phyloP scores from a whole-genome alignment of 129 eudicot species.

The Flaveria robusta region DNA sequence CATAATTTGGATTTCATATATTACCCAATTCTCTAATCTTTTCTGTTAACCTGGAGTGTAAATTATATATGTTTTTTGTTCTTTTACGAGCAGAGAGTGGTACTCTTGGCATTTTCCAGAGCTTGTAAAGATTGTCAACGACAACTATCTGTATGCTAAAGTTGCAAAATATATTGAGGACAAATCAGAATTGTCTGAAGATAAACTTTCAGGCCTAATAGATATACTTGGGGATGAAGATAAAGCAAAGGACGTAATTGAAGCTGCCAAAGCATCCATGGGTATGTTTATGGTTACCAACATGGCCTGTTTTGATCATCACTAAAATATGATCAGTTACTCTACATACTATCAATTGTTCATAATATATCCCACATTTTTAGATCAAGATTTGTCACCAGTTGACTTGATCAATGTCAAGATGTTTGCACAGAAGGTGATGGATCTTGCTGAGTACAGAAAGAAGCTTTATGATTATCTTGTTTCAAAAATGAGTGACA shows the following conservation, averaged over 20 bases:
- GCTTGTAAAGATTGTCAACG: slow-evolving; percentile 86
- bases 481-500: slow-evolving; percentile 86
- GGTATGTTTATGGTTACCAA: slow-evolving; percentile 47
- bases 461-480: slow-evolving; percentile 86
- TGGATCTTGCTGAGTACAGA: slow-evolving; percentile 91
- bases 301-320: background rate
- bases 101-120: slow-evolving; percentile 98
- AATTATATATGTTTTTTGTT: background rate
- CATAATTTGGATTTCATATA: background rate
- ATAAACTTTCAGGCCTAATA: slow-evolving; percentile 55
- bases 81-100: slow-evolving; percentile 69
- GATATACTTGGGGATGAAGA: slow-evolving; percentile 92
- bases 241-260: slow-evolving; percentile 93
- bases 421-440: slow-evolving; percentile 85
- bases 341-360: background rate
- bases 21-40: background rate
- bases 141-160: slow-evolving; percentile 92
- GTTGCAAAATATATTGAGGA: slow-evolving; percentile 71
- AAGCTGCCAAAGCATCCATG: slow-evolving; percentile 98
- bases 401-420: slow-evolving; percentile 85
- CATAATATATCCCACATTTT: background rate
- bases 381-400: slow-evolving; percentile 88
- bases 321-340: background rate
- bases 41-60: background rate
- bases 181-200: slow-evolving; percentile 78